Evolutionary conservation across 164 flowering plant genomes (phyloP), one percentile per base, ranked within the genome.

Genomic region (Berberis thunbergii): DNA sequence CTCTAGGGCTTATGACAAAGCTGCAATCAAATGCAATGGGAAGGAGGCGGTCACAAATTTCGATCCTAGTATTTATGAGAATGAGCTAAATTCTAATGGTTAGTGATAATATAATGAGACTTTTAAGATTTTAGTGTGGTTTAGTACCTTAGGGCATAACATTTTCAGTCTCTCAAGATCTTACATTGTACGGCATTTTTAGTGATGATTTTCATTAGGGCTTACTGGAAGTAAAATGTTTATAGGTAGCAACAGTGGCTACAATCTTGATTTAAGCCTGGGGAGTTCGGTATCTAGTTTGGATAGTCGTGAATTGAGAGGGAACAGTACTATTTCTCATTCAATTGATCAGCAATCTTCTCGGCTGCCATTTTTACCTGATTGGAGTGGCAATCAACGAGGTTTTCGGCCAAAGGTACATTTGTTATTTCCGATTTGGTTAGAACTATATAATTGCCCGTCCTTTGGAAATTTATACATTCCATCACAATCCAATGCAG

Each of bases 1-100:
- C 70, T 76, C 9, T 67, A 94, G 99, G 89, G 95, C 97, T 69
- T 94, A 94, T 80, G 96, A 94, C 72, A 83, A 78, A 81, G 99
- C 97, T 7, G 99, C 96, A 46, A 87, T 88, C 76, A 82, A 81
- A 72, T 93, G 81, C 61, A 90, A 80, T 76, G 97, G 98, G 68
- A 81, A 83, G 70, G 98, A 88, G 54, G 96, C 97, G 0, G 88
- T 88, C 57, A 90, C 97, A 66, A 94, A 90, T 72, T 90, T 94
- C 67, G 97, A 90, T 75, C 81, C 84, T 4, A 80, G 88, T 61
- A 66, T 81, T 38, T 90, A 91, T 67, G 84, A 76, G 58, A 84
- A 76, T 60, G 85, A 85, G 65, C 79, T 79, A 46, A 71, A 66
- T 42, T 54, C 75, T 40, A 72, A 54, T 64, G 85, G 79, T 69